These are phyloP conservation scores for Pseudogymnoascus sp. DNA, from an alignment of 2,329 filamentous ascomycete species.

Conservation along the genomic window DNA sequence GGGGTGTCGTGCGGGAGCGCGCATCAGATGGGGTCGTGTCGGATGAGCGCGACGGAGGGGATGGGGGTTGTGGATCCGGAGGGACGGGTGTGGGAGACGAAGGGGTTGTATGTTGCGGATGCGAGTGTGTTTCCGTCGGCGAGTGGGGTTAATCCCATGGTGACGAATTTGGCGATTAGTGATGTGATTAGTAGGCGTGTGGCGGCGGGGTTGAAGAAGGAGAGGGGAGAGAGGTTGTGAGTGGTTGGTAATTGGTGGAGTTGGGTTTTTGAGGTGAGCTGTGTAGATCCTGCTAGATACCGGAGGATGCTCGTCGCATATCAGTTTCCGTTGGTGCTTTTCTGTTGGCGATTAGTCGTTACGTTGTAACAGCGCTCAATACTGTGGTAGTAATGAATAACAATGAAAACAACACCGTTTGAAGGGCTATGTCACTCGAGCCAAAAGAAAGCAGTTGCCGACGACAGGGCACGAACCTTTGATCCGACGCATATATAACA, in stretches of 20 bases:
- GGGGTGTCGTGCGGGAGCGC: conserved; percentile 56
- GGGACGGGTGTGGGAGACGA: conserved; percentile 58
- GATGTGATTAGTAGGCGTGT: conserved; percentile 58
- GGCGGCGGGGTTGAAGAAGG: conserved; percentile 37
- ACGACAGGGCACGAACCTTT: too few relatives aligned
- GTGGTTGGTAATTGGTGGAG: background rate
- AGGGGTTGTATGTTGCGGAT: conserved; percentile 64
- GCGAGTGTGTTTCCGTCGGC: conserved; percentile 70
- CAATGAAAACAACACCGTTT: background rate
- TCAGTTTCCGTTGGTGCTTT: background rate
- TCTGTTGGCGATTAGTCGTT: background rate
- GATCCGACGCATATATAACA: background rate
- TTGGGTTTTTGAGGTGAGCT: background rate
- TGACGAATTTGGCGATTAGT: conserved; percentile 66
- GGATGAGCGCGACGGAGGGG: conserved; percentile 52
- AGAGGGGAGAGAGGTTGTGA: background rate
- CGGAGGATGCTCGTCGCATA: background rate
- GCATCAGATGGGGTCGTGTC: conserved; percentile 76
- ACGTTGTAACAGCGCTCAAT: background rate
- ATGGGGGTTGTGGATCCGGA: conserved; percentile 52
- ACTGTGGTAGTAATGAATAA: background rate
- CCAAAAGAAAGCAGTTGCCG: background rate
- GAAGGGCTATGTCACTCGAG: background rate
- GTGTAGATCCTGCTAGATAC: background rate
- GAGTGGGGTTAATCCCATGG: conserved; percentile 76